Evolutionary conservation across 371 early-diverging fungal species (phyloP), one percentile per base, ranked within the genome.

Genomic region (Funneliformis caledonium): DNA sequence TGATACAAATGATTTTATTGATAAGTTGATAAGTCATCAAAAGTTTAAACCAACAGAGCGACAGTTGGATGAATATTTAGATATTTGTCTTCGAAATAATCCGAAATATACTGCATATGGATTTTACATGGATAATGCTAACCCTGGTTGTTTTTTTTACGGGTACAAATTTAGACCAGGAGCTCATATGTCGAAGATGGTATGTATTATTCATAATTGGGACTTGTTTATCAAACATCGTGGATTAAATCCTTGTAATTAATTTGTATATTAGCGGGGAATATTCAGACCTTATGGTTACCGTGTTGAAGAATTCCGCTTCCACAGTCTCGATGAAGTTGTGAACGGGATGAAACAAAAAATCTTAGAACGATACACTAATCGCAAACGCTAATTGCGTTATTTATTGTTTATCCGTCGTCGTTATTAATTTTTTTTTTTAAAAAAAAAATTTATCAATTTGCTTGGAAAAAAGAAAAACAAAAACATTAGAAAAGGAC

Each of bases 51-150:
- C 45, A 22, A 47, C 45, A 45, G 60, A 72, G 0, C 10, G 12
- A 56, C 76, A 26, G 50, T 11, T 82, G 82, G 88, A 84, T 64
- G 82, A 86, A 1, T 85, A 86, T 67, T 78, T 88, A 8, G 82
- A 82, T 0, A 82, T 84, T 1, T 81, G 83, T 9, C 87, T 87
- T 4, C 84, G 83, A 72, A 87, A 87, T 0, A 89, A 89, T 73
- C 89, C 91, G n/a, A 86, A 83, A 61, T 85, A 87, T 83, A 88
- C 89, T 26, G 86, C 87, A 11, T 91, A 91, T 81, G 91, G 91
- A 0, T 88, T 91, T 62, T 91, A 88, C 82, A 78, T 86, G 61
- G 85, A 84, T 76, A n/a, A 9, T 22, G 84, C 87, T 74, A 85
- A 84, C 14, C 86, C 91, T 12, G 91, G 91, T 16, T 87, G 86